These are phyloP conservation scores for Moesziomyces sp. DNA, from an alignment of 1,284 basidiomycete genomes.

Conservation along the genomic window DNA sequence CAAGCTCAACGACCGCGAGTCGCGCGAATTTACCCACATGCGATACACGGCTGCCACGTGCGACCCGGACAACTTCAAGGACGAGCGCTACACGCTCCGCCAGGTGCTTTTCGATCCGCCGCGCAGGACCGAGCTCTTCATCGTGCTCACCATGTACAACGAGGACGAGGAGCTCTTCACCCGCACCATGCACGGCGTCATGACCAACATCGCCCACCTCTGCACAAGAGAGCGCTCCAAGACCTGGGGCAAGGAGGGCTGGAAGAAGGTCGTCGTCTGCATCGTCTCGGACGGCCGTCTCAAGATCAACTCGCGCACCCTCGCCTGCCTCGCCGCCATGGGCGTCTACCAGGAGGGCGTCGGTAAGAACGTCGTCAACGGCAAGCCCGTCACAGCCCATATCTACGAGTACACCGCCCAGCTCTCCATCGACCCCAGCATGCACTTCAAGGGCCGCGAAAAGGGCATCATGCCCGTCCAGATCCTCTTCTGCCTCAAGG, in stretches of 20 bases:
- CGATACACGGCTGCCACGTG: slow-evolving; percentile 68
- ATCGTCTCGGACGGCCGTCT: slow-evolving; percentile 95
- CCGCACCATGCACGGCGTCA: slow-evolving; percentile 65
- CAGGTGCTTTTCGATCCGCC: slow-evolving; percentile 64
- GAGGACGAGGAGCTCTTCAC: slow-evolving; percentile 59
- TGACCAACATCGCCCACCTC: slow-evolving; percentile 72
- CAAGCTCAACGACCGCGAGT: slow-evolving; percentile 81
- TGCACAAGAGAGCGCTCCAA: slow-evolving; percentile 84
- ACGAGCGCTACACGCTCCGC: slow-evolving; percentile 66
- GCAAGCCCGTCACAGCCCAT: slow-evolving; percentile 86
- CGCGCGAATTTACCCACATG: slow-evolving; percentile 84
- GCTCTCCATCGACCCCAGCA: slow-evolving; percentile 81
- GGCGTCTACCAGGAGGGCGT: slow-evolving; percentile 90
- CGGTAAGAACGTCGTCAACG: slow-evolving; percentile 89
- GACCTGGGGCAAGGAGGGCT: slow-evolving; percentile 95
- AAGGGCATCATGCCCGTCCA: slow-evolving; percentile 83
- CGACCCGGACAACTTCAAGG: slow-evolving; percentile 86
- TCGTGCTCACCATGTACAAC: slow-evolving; percentile 66
- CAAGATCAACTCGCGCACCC: slow-evolving; percentile 89
- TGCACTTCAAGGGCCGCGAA: slow-evolving; percentile 84
- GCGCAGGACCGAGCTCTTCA: slow-evolving; percentile 64
- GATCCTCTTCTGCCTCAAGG: slow-evolving; percentile 79
- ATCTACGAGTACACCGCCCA: slow-evolving; percentile 79
- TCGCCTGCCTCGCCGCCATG: slow-evolving; percentile 86
- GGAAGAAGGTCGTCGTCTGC: slow-evolving; percentile 79